These are phyloP conservation scores for Plectosphaerella sp. DNA, from an alignment of 2,329 filamentous ascomycete species.

Conservation along the genomic window DNA sequence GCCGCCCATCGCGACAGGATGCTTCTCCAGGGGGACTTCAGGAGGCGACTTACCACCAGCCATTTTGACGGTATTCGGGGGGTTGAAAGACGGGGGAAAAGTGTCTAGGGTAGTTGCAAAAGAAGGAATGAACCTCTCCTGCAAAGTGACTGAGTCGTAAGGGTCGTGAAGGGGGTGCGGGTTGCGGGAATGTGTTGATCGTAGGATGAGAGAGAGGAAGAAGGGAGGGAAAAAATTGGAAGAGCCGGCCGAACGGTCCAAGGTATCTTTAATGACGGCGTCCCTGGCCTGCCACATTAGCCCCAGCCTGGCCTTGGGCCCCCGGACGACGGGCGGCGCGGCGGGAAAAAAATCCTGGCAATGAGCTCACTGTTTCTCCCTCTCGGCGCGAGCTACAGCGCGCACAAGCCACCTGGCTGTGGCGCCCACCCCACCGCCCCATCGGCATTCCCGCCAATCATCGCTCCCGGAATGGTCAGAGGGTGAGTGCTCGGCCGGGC, in stretches of 20 bases:
- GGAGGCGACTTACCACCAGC: conserved; percentile 36
- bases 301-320: conserved; percentile 9
- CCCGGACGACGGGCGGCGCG: too few species aligned
- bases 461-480: conserved; percentile 9
- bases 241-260: conserved; percentile 13
- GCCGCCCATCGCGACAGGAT: neutral
- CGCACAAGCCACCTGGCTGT: conserved; percentile 25
- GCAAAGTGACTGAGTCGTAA: conserved; percentile 9
- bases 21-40: neutral
- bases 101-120: conserved; percentile 18
- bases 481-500: conserved; percentile 7
- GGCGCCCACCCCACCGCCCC: conserved; percentile 15
- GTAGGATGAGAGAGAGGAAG: conserved; percentile 9
- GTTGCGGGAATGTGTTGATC: neutral
- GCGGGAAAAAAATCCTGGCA: conserved; percentile 12
- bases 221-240: conserved; percentile 18
- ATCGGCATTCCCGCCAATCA: conserved; percentile 29
- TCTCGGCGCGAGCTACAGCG: neutral
- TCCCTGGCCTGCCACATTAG: conserved; percentile 18
- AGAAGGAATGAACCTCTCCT: conserved; percentile 11
- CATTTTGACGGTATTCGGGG: conserved; percentile 27
- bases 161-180: conserved; percentile 1
- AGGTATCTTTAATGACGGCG: conserved; percentile 36
- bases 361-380: conserved; percentile 21
- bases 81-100: conserved; percentile 7